These are phyloP conservation scores for Euphrasia arctica DNA, from an alignment of 305 asterid genomes.

Conservation along the genomic window DNA sequence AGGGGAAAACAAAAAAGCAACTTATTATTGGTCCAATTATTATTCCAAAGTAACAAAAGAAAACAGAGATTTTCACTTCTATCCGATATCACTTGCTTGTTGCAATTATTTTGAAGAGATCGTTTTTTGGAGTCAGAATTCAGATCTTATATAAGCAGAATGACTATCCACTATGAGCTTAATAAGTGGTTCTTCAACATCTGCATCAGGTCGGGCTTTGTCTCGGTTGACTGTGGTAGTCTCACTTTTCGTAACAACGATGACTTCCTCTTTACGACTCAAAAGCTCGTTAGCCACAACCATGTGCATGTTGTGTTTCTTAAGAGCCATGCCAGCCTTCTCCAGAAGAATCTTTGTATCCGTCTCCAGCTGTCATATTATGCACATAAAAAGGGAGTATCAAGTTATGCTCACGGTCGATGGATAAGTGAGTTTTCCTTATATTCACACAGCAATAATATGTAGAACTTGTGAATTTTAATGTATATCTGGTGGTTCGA, in stretches of 20 bases:
- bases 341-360: slow-evolving; percentile 75
- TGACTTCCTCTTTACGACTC: slow-evolving; percentile 90
- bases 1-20: background rate
- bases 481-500: too few species aligned
- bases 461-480: too few species aligned
- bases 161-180: slow-evolving; percentile 63
- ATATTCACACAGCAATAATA: too few species aligned
- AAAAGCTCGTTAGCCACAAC: slow-evolving; percentile 89
- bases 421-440: background rate
- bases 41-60: background rate
- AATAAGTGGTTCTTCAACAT: slow-evolving; percentile 78
- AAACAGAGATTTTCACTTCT: background rate
- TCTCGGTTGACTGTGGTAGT: slow-evolving; percentile 57
- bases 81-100: background rate
- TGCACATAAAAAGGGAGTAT: background rate
- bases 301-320: slow-evolving; percentile 71
- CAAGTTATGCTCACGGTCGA: background rate
- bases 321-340: slow-evolving; percentile 76
- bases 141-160: slow-evolving; percentile 45
- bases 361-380: slow-evolving; percentile 68
- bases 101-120: background rate
- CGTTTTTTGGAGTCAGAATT: background rate
- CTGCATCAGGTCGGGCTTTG: slow-evolving; percentile 46
- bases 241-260: slow-evolving; percentile 56
- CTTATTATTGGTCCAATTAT: background rate